Evolutionary conservation across 2,329 filamentous ascomycete species (phyloP), one percentile per base, ranked within the genome.

Genomic region (Emergomyces orientalis): DNA sequence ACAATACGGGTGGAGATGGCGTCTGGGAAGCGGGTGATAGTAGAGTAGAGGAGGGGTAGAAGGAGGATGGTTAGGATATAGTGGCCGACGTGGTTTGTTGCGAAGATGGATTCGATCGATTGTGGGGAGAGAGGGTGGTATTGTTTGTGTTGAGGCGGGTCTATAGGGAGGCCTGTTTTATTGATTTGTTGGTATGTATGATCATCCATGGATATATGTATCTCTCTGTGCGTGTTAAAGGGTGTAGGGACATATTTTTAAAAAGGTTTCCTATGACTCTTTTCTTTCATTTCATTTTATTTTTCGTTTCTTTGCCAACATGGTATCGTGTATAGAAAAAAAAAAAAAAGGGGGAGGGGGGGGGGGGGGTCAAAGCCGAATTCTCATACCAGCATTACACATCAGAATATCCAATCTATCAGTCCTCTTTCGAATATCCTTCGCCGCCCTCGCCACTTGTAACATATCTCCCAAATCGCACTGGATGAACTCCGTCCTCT

Each of bases 21-120:
- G 7, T 81, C 69, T 52, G 72, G 57, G 27, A 34, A 55, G 2
- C 57, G 54, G 34, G 47, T 51, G 19, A 66, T 63, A 1, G 67
- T 68, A 2, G 63, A 51, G 43, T 68, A 68, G 34, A 73, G 55
- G n/a, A 70, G 63, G 0, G 78, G 75, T 3, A 70, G 70, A 2
- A 84, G 73, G 3, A 82, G 75, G 61, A 79, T 77, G 67, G 81
- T 80, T 0, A 84, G 75, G 1, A 82, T 69, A 17, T 80, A 77
- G 66, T 84, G 79, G 5, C 81, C 81, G 51, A 82, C 73, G 65
- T 83, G 79, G 62, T 76, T 80, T 65, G 81, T 73, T 4, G 72
- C 79, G 65, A 84, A 84, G 7, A 77, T 79, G 39, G 69, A 66
- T 67, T 84, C 81, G 49, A 82, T 68, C 8, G 78, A 77, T 25